Evolutionary conservation across 1,139 yeast species (phyloP).

Genomic region (Nakaseomyces uthaithaninus): DNA sequence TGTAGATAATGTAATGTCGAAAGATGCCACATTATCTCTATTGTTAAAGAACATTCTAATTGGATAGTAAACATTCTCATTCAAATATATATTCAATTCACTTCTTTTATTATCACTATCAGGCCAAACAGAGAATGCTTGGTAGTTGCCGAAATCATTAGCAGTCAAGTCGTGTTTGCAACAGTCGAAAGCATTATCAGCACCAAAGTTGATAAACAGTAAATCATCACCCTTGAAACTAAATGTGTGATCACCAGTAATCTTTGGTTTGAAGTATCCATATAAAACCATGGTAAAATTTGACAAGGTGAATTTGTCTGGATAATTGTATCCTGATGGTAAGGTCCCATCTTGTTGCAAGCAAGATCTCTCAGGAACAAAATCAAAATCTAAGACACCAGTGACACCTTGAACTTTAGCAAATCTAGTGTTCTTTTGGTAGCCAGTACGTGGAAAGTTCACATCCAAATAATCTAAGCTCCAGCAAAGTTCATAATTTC

Average conservation of each 20-base stretch:
- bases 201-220: not conserved
- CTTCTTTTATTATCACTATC: not conserved
- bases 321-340: not conserved
- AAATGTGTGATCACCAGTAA: not conserved
- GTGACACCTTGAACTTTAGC: not conserved
- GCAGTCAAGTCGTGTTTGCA: not conserved
- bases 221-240: slow-evolving; percentile 3
- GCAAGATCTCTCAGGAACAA: not conserved
- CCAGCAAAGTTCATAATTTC: not conserved
- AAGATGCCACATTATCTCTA: not conserved
- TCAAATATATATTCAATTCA: not conserved
- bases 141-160: slow-evolving; percentile 1
- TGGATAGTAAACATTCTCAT: not conserved
- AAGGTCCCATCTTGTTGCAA: not conserved
- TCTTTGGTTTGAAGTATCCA: slow-evolving; percentile 4
- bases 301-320: not conserved
- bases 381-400: not conserved
- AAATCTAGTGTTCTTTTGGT: not conserved
- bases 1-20: not conserved
- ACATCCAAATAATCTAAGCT: not conserved
- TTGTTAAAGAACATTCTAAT: not conserved
- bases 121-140: slow-evolving; percentile 1
- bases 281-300: slow-evolving; percentile 1
- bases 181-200: slow-evolving; percentile 3
- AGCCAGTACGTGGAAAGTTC: slow-evolving; percentile 1